Evolutionary conservation across 2,329 filamentous ascomycete genomes (phyloP), one percentile per base, ranked within the genome.

Genomic region (Stemphylium vesicarium): DNA sequence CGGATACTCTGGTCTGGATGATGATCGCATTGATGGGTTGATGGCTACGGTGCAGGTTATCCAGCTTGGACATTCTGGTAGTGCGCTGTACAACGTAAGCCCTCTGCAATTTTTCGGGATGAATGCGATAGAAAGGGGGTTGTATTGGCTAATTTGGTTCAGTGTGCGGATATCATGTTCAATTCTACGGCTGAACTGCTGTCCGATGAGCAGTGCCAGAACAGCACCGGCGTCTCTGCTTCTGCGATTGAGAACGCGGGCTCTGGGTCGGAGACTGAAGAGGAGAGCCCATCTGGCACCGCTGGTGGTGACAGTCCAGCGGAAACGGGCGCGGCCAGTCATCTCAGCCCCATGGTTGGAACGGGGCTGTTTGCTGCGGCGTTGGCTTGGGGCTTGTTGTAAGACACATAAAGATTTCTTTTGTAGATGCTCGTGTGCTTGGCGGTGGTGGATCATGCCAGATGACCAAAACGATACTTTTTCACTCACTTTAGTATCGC

Each of bases 101-200:
- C 5, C 1, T 18, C 15, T 9, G 7, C 6, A 6, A 2, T 6
- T 36, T 36, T 36, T 16, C 10, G n/a, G n/a, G n/a, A n/a, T 26
- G 18, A 11, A 31, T 40, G 16, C 22, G 26, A 16, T 39, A 7
- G 24, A 22, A 18, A 15, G 32, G 22, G 10, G 20, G 20, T 10
- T 1, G 6, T 18, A n/a, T 24, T 11, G 7, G 24, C 60, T 66
- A 45, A 69, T 26, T 4, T 20, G 2, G 1, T 37, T 13, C 37
- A 79, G 78, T 80, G 78, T 62, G 77, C 77, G 13, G 78, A 80
- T 55, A 77, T 79, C 44, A 73, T 70, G 22, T 79, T 80, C 70
- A 74, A 74, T 43, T 57, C 70, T 4, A 69, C 74, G 5, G 77
- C 77, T 1, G 57, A 70, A 12, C 59, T 77, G 12, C 74, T 79